Conservation (phyloP, 2,329 filamentous ascomycete genomes). For the Cladosporium sp. region DNA sequence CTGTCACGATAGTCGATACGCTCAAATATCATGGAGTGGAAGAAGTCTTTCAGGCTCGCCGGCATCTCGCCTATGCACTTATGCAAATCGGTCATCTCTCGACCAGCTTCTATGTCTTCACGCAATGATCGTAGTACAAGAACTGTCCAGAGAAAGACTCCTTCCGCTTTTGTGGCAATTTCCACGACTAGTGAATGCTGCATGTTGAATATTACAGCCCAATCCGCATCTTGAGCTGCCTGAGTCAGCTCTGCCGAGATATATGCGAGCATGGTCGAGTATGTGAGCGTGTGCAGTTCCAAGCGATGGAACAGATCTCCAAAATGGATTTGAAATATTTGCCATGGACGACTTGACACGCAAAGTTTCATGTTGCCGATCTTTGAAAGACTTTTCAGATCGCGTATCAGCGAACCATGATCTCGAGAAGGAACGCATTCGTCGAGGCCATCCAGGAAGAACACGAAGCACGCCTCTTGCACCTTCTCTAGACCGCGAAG, state of each 20-base stretch:
- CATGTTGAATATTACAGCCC: too few relatives aligned
- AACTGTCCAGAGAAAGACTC: constrained; percentile 46
- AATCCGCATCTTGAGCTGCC: not conserved
- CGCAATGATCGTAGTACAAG: constrained; percentile 33
- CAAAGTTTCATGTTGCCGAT: too few relatives aligned
- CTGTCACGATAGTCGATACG: too few relatives aligned
- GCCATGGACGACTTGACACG: not conserved
- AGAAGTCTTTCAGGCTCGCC: too few relatives aligned
- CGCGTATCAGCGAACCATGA: not conserved
- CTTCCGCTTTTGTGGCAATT: constrained; percentile 32
- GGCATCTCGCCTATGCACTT: too few relatives aligned
- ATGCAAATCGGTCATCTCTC: too few relatives aligned
- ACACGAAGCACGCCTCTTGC: not conserved
- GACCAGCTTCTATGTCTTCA: not conserved
- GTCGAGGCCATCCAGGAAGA: not conserved
- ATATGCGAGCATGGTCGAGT: not conserved
- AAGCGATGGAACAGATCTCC: not conserved
- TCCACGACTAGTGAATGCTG: not conserved
- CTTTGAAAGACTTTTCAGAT: not conserved
- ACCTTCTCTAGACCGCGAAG: not conserved
- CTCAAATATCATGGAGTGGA: too few relatives aligned
- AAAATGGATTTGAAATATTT: not conserved
- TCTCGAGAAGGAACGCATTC: not conserved
- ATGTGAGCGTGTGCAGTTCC: not conserved
- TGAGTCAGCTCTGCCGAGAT: not conserved